Percentiles rank a stretch among this genome's conserved stretches.
Evolutionary conservation across 2,329 filamentous ascomycete genomes (phyloP).

Genomic region (Ceratocystis ficicola): DNA sequence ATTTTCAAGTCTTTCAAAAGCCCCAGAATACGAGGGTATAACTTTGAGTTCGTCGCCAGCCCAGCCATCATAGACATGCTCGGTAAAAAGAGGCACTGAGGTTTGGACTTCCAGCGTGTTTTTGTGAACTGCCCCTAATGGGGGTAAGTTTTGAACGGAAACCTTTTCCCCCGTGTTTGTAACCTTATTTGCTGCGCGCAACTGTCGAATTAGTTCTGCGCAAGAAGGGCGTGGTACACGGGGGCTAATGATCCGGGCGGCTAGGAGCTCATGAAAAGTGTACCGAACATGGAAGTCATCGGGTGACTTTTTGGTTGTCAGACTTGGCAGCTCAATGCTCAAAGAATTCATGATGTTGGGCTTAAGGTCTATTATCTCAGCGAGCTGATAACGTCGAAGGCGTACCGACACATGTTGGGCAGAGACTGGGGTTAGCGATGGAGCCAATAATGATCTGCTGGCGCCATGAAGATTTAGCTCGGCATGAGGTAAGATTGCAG

Average conservation of each 20-base stretch:
- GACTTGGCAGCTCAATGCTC: background rate
- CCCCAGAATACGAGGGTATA: background rate
- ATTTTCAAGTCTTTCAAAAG: slow-evolving; percentile 6
- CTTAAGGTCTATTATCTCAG: background rate
- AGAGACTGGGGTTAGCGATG: background rate
- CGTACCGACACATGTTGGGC: background rate
- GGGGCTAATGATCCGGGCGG: background rate
- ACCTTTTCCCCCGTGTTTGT: background rate
- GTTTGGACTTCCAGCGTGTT: background rate
- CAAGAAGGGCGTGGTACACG: slow-evolving; percentile 14
- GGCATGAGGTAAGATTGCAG: background rate
- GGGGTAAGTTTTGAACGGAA: background rate
- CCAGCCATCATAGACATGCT: background rate
- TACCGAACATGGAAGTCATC: slow-evolving; percentile 13
- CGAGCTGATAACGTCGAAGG: background rate
- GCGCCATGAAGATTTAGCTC: background rate
- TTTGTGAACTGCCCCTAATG: background rate
- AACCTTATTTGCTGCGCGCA: background rate
- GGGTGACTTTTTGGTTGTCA: background rate
- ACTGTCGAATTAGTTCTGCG: slow-evolving; percentile 17
- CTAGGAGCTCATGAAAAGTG: slow-evolving; percentile 16
- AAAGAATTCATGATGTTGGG: background rate
- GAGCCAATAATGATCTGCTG: too few relatives aligned
- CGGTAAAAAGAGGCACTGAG: slow-evolving; percentile 11
- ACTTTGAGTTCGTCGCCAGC: background rate